phyloP scores from a whole-genome alignment of 768 basidiomycete species.

The Boletus tomentosulus region DNA sequence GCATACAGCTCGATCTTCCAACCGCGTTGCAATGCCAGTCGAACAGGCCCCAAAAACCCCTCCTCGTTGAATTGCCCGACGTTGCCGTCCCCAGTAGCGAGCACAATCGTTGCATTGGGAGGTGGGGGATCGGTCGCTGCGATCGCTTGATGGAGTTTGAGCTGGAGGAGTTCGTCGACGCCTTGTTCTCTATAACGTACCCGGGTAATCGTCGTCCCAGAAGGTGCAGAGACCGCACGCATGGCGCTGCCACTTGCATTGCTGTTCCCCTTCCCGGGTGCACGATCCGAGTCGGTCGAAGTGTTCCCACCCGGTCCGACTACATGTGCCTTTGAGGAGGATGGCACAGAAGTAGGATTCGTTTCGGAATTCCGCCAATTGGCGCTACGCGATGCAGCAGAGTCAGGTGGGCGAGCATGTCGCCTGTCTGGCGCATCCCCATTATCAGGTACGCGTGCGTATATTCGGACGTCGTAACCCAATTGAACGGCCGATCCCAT shows the following conservation, averaged over 20 bases:
- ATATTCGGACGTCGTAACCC: constrained; percentile 72
- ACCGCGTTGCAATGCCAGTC: constrained; percentile 80
- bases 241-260: constrained; percentile 7
- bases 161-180: constrained; percentile 90
- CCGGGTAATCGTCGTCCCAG: constrained; percentile 30
- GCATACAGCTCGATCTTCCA: constrained; percentile 96
- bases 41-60: constrained; percentile 85
- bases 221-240: constrained; percentile 11
- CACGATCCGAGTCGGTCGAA: constrained; percentile 27
- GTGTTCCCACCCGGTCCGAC: constrained; percentile 18
- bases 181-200: constrained; percentile 84
- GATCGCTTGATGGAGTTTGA: constrained; percentile 87
- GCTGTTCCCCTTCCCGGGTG: background rate
- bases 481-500: constrained; percentile 68
- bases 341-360: background rate
- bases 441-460: constrained; percentile 64
- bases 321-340: constrained; percentile 9
- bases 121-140: constrained; percentile 65
- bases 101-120: constrained; percentile 70
- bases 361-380: constrained; percentile 24
- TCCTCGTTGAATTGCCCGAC: constrained; percentile 90
- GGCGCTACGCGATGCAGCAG: constrained; percentile 9
- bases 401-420: constrained; percentile 8
- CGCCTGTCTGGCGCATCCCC: constrained; percentile 59
- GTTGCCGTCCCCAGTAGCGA: constrained; percentile 93